Percentiles rank a stretch among this genome's conserved stretches.
phyloP scores from a whole-genome alignment of 495 filamentous ascomycete genomes.

The Podospora tetraspora region DNA sequence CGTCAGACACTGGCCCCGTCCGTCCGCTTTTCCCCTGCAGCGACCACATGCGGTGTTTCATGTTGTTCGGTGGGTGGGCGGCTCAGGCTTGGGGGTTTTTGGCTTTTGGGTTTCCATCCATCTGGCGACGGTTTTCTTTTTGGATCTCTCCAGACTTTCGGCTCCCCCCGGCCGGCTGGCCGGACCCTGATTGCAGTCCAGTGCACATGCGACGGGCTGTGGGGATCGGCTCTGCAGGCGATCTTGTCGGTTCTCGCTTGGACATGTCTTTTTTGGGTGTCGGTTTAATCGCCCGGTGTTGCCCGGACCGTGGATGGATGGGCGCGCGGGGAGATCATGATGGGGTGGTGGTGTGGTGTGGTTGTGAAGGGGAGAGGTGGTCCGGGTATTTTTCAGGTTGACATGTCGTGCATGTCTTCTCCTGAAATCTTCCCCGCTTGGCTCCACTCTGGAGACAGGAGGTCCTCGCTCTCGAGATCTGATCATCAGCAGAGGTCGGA shows the following conservation, averaged over 20 bases:
- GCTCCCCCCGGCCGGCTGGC: not conserved
- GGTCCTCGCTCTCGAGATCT: not conserved
- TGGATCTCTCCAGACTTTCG: not conserved
- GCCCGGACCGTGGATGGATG: not conserved
- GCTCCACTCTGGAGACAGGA: not conserved
- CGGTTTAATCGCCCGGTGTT: not conserved
- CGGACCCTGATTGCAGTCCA: conserved; percentile 2
- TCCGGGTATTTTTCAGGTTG: not conserved
- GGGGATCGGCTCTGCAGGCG: conserved; percentile 10
- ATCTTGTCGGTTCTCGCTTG: conserved; percentile 1
- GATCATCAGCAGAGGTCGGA: too few species aligned
- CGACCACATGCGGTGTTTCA: conserved; percentile 1
- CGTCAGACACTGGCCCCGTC: not conserved
- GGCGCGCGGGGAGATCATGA: not conserved
- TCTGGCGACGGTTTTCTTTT: too few species aligned
- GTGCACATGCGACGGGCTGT: conserved; percentile 11
- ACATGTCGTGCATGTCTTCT: not conserved
- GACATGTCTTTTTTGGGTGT: not conserved
- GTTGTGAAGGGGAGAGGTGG: not conserved
- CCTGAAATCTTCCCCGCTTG: not conserved
- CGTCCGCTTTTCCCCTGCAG: conserved; percentile 8
- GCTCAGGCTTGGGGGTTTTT: not conserved
- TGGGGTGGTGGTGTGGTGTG: not conserved
- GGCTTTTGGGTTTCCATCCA: not conserved
- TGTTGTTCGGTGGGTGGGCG: not conserved